phyloP scores from a whole-genome alignment of 2,329 filamentous ascomycete genomes.

The Fusarium buxicola region DNA sequence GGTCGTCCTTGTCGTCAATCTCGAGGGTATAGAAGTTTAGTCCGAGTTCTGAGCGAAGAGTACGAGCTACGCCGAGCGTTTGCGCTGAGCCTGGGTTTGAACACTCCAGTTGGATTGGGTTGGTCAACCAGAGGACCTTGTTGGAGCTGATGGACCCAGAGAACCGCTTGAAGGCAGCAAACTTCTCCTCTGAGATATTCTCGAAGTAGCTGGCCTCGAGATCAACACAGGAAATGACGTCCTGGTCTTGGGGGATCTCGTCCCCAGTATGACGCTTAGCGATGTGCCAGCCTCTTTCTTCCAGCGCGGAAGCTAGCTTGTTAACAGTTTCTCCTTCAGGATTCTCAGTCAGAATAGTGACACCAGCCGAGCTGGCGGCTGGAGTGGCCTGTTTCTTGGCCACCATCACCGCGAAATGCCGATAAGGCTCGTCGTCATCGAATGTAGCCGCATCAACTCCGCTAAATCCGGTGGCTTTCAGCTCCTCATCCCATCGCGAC shows the following conservation, averaged over 20 bases:
- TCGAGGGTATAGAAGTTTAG: slow-evolving; percentile 16
- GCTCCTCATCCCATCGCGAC: slow-evolving; percentile 13
- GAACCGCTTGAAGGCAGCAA: slow-evolving; percentile 5
- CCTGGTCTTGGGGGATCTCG: not conserved
- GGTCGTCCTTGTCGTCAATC: not conserved
- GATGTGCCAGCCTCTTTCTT: slow-evolving; percentile 1
- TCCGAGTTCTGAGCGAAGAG: slow-evolving; percentile 17
- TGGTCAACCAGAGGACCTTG: slow-evolving; percentile 7
- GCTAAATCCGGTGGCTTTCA: slow-evolving; percentile 3
- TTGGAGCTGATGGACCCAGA: not conserved
- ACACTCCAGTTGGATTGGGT: not conserved
- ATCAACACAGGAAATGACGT: slow-evolving; percentile 15
- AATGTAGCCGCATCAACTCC: slow-evolving; percentile 10
- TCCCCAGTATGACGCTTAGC: not conserved
- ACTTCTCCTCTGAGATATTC: not conserved
- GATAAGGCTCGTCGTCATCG: slow-evolving; percentile 18
- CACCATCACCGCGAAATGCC: slow-evolving; percentile 10
- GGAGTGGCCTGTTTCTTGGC: slow-evolving; percentile 1
- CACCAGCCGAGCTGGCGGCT: not conserved
- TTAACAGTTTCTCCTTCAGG: not conserved
- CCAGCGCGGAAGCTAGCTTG: not conserved
- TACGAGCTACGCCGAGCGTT: slow-evolving; percentile 10
- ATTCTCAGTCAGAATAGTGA: not conserved
- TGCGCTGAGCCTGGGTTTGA: slow-evolving; percentile 7
- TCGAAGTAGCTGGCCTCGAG: slow-evolving; percentile 20